A percentile compares a stretch with the other conserved stretches of the same genome.
phyloP scores from a whole-genome alignment of 2,329 filamentous ascomycete species.

The Fusarium luffae region DNA sequence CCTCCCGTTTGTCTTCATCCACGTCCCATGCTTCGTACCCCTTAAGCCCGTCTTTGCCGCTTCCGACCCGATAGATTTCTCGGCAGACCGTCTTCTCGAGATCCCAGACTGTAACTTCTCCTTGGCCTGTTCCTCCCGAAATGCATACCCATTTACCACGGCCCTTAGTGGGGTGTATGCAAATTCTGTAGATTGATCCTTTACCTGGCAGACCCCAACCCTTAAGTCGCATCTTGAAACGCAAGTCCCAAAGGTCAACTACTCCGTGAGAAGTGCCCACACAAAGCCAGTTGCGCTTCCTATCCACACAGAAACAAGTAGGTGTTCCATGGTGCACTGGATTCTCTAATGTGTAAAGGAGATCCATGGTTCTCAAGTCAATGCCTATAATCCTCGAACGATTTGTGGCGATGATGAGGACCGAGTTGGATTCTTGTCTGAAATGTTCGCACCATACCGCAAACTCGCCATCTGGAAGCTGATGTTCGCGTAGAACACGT shows the following conservation, averaged over 20 bases:
- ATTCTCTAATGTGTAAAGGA: slow-evolving; percentile 84
- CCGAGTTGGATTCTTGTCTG: slow-evolving; percentile 82
- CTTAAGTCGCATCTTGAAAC: slow-evolving; percentile 89
- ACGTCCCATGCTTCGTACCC: slow-evolving; percentile 87
- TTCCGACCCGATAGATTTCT: slow-evolving; percentile 83
- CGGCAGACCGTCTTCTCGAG: slow-evolving; percentile 89
- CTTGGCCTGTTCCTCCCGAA: slow-evolving; percentile 84
- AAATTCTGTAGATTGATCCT: slow-evolving; percentile 81
- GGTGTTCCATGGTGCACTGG: slow-evolving; percentile 91
- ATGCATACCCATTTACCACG: slow-evolving; percentile 89
- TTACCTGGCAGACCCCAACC: slow-evolving; percentile 89
- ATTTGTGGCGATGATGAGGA: slow-evolving; percentile 87
- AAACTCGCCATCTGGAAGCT: slow-evolving; percentile 77
- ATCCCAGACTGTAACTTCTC: slow-evolving; percentile 96
- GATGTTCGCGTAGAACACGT: slow-evolving; percentile 80
- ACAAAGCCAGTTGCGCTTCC: slow-evolving; percentile 88
- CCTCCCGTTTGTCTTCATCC: slow-evolving; percentile 88
- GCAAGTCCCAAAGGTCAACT: slow-evolving; percentile 92
- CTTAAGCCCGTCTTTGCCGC: slow-evolving; percentile 68
- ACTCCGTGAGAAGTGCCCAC: slow-evolving; percentile 94
- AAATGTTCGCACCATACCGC: slow-evolving; percentile 95
- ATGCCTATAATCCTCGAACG: slow-evolving; percentile 84
- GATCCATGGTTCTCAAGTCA: slow-evolving; percentile 86
- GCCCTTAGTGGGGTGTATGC: slow-evolving; percentile 80
- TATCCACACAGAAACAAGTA: slow-evolving; percentile 90